Conservation (phyloP, 345 rosid genomes). For the Linum trigynum region DNA sequence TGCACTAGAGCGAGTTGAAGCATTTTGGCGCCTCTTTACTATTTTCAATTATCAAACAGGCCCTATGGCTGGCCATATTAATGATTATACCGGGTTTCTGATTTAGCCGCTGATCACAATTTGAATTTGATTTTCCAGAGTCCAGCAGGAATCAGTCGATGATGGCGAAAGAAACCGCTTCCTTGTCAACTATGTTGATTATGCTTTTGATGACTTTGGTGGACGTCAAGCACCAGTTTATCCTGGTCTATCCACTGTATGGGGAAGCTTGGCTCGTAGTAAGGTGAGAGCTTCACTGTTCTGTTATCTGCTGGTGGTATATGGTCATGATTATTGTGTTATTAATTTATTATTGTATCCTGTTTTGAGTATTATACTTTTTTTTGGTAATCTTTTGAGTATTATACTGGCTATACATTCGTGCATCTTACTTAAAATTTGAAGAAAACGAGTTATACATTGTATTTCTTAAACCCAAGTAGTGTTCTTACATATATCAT, state of each 20-base stretch:
- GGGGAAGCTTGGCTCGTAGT: slow-evolving; percentile 99
- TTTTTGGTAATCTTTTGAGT: too few species aligned
- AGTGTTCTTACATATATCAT: too few species aligned
- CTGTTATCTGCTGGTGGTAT: neutral
- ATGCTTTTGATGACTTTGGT: slow-evolving; percentile 97
- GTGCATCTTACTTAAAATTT: too few species aligned
- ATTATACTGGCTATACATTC: too few species aligned
- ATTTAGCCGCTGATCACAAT: neutral
- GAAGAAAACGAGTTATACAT: too few species aligned
- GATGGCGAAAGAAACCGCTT: slow-evolving; percentile 92
- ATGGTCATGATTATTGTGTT: neutral
- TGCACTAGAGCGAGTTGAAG: neutral
- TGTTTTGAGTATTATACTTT: neutral
- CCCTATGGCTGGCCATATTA: too few species aligned
- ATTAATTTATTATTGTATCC: neutral
- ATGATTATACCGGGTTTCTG: neutral
- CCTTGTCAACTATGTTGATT: slow-evolving; percentile 88
- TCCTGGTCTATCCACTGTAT: slow-evolving; percentile 94
- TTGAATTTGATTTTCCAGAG: slow-evolving; percentile 42
- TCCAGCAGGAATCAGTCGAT: slow-evolving; percentile 96
- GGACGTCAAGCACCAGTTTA: slow-evolving; percentile 97
- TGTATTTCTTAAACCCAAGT: too few species aligned
- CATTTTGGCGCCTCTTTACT: too few species aligned
- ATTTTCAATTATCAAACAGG: too few species aligned
- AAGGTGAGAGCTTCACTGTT: slow-evolving; percentile 40